These are phyloP conservation scores for Botrytis cinerea DNA, from an alignment of 2,329 filamentous ascomycete genomes.

Conservation along the genomic window DNA sequence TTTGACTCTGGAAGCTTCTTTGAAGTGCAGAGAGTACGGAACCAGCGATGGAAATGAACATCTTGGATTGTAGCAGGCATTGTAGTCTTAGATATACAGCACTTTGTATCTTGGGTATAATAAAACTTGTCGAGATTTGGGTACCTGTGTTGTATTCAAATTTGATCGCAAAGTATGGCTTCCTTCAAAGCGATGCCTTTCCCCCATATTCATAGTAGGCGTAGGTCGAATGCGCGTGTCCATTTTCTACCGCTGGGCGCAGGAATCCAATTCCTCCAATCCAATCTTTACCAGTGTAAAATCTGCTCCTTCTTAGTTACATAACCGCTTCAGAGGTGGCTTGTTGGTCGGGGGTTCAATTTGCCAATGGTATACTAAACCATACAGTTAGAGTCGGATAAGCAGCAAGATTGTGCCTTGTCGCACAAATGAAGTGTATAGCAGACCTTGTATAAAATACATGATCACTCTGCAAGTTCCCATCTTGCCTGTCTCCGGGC, in stretches of 20 bases:
- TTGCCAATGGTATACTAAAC: not conserved
- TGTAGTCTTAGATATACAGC: not conserved
- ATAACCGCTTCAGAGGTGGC: not conserved
- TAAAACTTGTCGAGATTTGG: not conserved
- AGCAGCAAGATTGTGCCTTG: not conserved
- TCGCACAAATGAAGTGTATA: not conserved
- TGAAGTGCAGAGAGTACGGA: not conserved
- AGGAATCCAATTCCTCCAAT: not conserved
- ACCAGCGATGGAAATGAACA: not conserved
- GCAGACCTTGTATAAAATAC: not conserved
- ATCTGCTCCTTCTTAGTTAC: not conserved
- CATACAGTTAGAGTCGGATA: not conserved
- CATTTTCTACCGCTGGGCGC: not conserved
- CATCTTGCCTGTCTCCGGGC: not conserved
- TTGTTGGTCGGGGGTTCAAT: rapidly evolving
- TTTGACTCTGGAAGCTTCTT: not conserved
- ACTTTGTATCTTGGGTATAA: no score
- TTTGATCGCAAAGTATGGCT: not conserved
- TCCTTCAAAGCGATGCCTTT: no score
- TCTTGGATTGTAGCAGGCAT: not conserved
- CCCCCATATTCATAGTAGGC: not conserved
- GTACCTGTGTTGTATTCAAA: not conserved
- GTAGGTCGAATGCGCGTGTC: not conserved
- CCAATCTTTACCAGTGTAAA: not conserved
- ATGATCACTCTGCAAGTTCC: no score